Evolutionary conservation across 2,329 filamentous ascomycete species (phyloP).

Genomic region (Cyphellophora attinorum): DNA sequence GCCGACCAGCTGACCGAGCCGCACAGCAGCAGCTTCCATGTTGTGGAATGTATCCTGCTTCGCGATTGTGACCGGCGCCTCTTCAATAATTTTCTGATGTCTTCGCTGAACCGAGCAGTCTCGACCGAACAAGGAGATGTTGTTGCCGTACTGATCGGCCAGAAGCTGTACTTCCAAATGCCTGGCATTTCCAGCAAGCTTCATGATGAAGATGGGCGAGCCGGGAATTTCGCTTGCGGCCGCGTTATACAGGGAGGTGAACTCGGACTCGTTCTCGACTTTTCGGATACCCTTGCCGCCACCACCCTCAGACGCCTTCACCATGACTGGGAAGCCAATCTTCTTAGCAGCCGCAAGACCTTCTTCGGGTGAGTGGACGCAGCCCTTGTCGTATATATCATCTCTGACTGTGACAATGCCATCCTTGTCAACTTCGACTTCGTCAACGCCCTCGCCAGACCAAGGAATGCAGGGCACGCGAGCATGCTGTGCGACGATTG

Average conservation of each 20-base stretch:
- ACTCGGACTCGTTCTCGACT: conserved; percentile 74
- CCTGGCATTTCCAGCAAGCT: conserved; percentile 88
- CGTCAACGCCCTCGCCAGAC: conserved; percentile 85
- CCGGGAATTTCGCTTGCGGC: conserved; percentile 96
- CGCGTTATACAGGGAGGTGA: conserved; percentile 82
- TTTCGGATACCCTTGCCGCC: conserved; percentile 99
- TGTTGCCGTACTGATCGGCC: conserved; percentile 98
- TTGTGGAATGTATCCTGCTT: conserved; percentile 79
- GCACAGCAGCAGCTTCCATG: conserved; percentile 95
- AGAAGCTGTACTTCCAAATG: conserved; percentile 96
- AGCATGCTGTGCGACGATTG: conserved; percentile 96
- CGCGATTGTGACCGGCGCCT: conserved; percentile 94
- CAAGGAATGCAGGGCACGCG: conserved; percentile 97
- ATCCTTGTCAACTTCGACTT: conserved; percentile 66
- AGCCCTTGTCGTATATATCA: conserved; percentile 78
- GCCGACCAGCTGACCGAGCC: conserved; percentile 84
- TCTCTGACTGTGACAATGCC: conserved; percentile 91
- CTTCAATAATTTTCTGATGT: conserved; percentile 99
- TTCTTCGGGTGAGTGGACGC: conserved; percentile 81
- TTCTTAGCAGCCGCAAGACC: conserved; percentile 75
- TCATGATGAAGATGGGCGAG: conserved; percentile 99
- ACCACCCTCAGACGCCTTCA: conserved; percentile 99
- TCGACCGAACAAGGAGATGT: conserved; percentile 96
- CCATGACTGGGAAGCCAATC: conserved; percentile 99
- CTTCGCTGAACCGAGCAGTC: conserved; percentile 97